Conservation (phyloP, 768 basidiomycete genomes). For the Xerocomus brunneocitrinus region DNA sequence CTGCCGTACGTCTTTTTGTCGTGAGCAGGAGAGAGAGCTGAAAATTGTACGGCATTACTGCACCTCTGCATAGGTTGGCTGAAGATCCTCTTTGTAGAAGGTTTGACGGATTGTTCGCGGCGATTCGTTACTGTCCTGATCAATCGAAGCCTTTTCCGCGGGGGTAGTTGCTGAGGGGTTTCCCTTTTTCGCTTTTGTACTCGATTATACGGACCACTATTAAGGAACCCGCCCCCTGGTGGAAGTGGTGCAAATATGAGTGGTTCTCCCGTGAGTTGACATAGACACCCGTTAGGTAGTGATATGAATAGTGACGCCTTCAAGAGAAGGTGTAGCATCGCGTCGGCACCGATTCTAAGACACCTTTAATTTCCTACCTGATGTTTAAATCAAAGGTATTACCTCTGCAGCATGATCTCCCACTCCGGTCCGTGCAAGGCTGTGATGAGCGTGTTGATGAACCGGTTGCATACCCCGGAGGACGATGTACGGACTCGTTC, state of each 20-base stretch:
- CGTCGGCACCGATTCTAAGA: conserved; percentile 68
- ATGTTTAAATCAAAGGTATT: not conserved
- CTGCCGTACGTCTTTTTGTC: conserved; percentile 38
- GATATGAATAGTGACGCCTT: conserved; percentile 71
- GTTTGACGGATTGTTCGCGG: conserved; percentile 4
- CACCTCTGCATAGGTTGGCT: conserved; percentile 22
- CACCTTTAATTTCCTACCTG: not conserved
- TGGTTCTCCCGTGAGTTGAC: conserved; percentile 76
- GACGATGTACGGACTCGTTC: conserved; percentile 39
- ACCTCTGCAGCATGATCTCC: conserved; percentile 63
- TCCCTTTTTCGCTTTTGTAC: conserved; percentile 25
- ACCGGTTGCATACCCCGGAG: conserved; percentile 50
- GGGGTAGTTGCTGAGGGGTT: conserved; percentile 8
- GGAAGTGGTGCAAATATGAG: conserved; percentile 44
- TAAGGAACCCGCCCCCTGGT: conserved; percentile 8
- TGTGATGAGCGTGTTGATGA: conserved; percentile 72
- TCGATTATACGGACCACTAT: not conserved
- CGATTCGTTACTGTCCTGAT: not conserved
- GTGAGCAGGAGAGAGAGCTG: conserved; percentile 2
- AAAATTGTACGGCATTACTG: not conserved
- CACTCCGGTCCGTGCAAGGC: conserved; percentile 63
- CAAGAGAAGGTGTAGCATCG: conserved; percentile 73
- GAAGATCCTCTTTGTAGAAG: not conserved
- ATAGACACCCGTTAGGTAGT: conserved; percentile 78
- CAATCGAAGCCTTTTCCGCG: conserved; percentile 28